Conservation (phyloP, 441 rosid species). For the Daphne laureola region DNA sequence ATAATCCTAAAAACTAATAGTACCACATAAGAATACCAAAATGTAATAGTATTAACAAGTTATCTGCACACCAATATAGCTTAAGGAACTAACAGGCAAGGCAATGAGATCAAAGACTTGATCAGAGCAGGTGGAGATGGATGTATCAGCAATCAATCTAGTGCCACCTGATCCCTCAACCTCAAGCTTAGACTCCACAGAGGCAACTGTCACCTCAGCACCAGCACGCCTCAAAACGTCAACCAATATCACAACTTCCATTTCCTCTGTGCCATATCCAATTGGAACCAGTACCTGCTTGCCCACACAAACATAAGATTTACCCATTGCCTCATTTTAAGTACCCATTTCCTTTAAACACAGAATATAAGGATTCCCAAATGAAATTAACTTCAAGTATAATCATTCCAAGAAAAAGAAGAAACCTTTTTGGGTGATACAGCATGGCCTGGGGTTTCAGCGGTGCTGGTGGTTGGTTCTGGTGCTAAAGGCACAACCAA, state of each 20-base stretch:
- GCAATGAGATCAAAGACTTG: constrained; percentile 79
- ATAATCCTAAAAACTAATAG: too few relatives aligned
- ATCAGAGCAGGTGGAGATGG: constrained; percentile 50
- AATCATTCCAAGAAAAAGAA: constrained; percentile 1
- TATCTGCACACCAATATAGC: background rate
- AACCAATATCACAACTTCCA: constrained; percentile 78
- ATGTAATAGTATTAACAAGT: too few relatives aligned
- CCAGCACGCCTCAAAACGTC: constrained; percentile 89
- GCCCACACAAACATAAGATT: constrained; percentile 8
- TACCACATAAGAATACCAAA: too few relatives aligned
- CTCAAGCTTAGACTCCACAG: constrained; percentile 82
- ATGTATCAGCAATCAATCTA: constrained; percentile 67
- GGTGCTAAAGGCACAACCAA: constrained; percentile 17
- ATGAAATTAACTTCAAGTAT: background rate
- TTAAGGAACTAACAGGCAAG: constrained; percentile 61
- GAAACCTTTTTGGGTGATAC: constrained; percentile 55
- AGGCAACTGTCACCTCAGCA: constrained; percentile 79
- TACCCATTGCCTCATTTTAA: background rate
- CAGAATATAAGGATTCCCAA: constrained; percentile 1
- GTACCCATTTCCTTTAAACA: background rate
- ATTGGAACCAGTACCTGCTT: constrained; percentile 77
- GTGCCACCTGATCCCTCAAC: constrained; percentile 71
- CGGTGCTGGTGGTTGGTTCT: constrained; percentile 5
- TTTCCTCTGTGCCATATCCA: constrained; percentile 86
- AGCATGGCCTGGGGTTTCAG: constrained; percentile 10